These are phyloP conservation scores for Pilasporangium apinafurcum DNA, from an alignment of 352 stramenopile genomes.

Conservation along the genomic window DNA sequence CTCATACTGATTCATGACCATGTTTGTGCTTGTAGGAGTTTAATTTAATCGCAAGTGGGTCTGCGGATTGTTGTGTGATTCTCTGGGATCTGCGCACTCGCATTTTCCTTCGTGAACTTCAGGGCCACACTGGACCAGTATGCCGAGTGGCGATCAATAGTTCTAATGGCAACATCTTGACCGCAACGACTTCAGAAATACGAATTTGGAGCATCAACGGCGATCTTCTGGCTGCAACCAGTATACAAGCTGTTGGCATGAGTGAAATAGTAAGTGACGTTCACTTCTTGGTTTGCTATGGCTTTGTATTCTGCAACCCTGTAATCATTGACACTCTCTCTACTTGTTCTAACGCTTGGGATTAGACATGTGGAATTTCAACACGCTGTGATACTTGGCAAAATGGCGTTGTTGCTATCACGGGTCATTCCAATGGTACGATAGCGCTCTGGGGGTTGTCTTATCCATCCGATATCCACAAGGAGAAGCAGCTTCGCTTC, in stretches of 20 bases:
- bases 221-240: constrained; percentile 55
- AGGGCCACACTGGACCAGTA: constrained; percentile 39
- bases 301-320: neutral
- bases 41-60: constrained; percentile 63
- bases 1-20: neutral
- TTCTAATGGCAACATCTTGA: constrained; percentile 57
- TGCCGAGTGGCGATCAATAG: constrained; percentile 59
- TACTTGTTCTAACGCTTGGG: neutral
- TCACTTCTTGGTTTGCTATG: neutral
- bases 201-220: constrained; percentile 79
- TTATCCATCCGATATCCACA: constrained; percentile 49
- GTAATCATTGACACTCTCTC: neutral
- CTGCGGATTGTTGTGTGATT: constrained; percentile 44
- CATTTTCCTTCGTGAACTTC: constrained; percentile 51
- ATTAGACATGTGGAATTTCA: constrained; percentile 35
- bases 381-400: constrained; percentile 76
- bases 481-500: constrained; percentile 9
- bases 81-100: constrained; percentile 67
- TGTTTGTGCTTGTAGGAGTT: constrained; percentile 25
- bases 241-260: constrained; percentile 30
- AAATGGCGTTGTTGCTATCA: constrained; percentile 54
- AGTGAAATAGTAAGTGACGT: constrained; percentile 36
- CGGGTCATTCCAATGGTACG: constrained; percentile 62
- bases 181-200: constrained; percentile 36
- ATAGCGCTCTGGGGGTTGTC: constrained; percentile 65